A percentile compares a stretch with the other conserved stretches of the same genome.
These are phyloP conservation scores for Fusarium tuaranense DNA, from an alignment of 2,329 filamentous ascomycete genomes.

Conservation along the genomic window DNA sequence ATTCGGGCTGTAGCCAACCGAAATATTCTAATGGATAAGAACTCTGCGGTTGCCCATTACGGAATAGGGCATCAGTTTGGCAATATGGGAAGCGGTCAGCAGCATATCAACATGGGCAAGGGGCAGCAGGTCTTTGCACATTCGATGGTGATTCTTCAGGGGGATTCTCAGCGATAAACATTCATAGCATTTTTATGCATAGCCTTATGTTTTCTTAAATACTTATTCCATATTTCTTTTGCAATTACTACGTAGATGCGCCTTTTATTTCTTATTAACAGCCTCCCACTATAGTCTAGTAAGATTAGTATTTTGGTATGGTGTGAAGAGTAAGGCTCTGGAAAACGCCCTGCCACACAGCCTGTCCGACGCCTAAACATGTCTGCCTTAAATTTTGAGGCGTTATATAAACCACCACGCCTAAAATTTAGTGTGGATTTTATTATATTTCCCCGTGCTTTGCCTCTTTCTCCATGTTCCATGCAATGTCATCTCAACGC, in stretches of 20 bases:
- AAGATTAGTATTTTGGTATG: background rate
- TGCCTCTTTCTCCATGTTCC: background rate
- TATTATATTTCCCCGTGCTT: background rate
- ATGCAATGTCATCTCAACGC: background rate
- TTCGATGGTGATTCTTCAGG: background rate
- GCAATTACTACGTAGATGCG: too few relatives aligned
- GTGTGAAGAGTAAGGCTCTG: background rate
- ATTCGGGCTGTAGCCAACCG: background rate
- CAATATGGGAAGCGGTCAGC: background rate
- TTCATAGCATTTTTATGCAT: too few relatives aligned
- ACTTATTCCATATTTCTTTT: too few relatives aligned
- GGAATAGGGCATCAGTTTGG: background rate
- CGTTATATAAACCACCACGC: background rate
- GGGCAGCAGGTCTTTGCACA: background rate
- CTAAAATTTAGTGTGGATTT: background rate
- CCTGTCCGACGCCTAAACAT: background rate
- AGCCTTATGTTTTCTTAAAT: too few relatives aligned
- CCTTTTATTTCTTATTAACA: too few relatives aligned
- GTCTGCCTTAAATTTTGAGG: background rate
- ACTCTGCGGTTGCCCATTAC: background rate
- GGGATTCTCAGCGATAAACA: background rate
- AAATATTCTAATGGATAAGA: background rate
- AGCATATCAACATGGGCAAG: background rate
- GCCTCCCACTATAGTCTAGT: too few relatives aligned
- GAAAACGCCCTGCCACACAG: background rate